phyloP scores from a whole-genome alignment of 768 basidiomycete genomes.

The Serendipita vermifera region DNA sequence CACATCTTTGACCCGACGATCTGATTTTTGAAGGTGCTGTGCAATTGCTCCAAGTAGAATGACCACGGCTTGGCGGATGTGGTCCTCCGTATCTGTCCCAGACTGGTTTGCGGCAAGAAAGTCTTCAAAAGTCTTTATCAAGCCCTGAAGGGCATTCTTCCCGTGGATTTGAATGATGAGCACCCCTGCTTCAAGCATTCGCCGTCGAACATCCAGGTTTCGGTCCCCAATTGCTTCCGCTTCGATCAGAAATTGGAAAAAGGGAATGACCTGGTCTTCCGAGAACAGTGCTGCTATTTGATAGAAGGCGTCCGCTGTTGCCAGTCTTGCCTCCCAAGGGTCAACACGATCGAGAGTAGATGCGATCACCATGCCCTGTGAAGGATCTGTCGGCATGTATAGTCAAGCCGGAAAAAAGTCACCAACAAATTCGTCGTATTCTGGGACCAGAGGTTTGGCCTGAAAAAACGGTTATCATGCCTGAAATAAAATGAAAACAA shows the following conservation, averaged over 20 bases:
- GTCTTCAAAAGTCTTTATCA: slow-evolving; percentile 72
- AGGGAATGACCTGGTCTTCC: slow-evolving; percentile 42
- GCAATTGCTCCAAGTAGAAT: slow-evolving; percentile 91
- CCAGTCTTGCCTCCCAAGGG: slow-evolving; percentile 75
- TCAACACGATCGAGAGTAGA: slow-evolving; percentile 76
- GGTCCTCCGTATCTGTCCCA: slow-evolving; percentile 63
- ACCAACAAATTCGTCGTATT: slow-evolving; percentile 84
- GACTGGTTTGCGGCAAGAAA: slow-evolving; percentile 40
- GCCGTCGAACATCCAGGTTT: slow-evolving; percentile 61
- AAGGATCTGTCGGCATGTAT: background rate
- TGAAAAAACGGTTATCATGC: slow-evolving; percentile 19
- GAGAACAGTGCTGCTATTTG: slow-evolving; percentile 54
- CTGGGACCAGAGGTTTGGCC: slow-evolving; percentile 79
- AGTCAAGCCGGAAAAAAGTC: slow-evolving; percentile 1
- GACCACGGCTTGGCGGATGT: slow-evolving; percentile 88
- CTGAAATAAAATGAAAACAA: slow-evolving; percentile 6
- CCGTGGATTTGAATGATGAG: slow-evolving; percentile 77
- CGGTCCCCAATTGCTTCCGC: slow-evolving; percentile 83
- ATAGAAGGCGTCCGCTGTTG: slow-evolving; percentile 55
- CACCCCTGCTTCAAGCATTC: slow-evolving; percentile 78
- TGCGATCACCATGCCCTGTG: slow-evolving; percentile 87
- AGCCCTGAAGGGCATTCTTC: slow-evolving; percentile 47
- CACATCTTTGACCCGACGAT: slow-evolving; percentile 64
- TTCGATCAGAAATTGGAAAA: slow-evolving; percentile 80
- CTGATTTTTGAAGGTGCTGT: slow-evolving; percentile 65